phyloP scores from a whole-genome alignment of 371 early-diverging fungal species.

The Rhizopus microsporus region DNA sequence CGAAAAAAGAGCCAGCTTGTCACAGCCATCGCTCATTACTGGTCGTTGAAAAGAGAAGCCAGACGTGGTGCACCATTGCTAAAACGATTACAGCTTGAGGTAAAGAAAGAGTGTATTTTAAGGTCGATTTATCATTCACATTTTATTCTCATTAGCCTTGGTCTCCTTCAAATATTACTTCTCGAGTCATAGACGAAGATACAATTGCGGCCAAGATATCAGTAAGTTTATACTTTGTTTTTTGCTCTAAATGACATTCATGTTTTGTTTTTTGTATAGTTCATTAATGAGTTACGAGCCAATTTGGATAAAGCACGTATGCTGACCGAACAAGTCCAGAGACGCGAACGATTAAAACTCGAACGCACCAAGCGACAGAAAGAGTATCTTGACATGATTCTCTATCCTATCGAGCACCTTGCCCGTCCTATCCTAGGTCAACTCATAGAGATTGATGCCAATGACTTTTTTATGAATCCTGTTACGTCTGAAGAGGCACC shows the following conservation, averaged over 20 bases:
- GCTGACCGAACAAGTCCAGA: constrained; percentile 81
- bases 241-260: too few relatives aligned
- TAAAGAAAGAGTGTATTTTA: constrained; percentile 20
- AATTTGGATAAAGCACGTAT: constrained; percentile 86
- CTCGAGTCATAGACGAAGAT: constrained; percentile 48
- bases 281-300: constrained; percentile 60
- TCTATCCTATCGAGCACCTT: constrained; percentile 75
- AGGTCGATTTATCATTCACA: neutral
- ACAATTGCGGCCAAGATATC: too few relatives aligned
- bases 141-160: constrained; percentile 70
- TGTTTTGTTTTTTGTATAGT: constrained; percentile 13
- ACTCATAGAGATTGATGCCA: constrained; percentile 62
- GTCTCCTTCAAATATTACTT: constrained; percentile 77
- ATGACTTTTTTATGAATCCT: constrained; percentile 58
- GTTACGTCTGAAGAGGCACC: constrained; percentile 77
- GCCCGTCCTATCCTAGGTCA: constrained; percentile 65
- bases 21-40: constrained; percentile 79
- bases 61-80: constrained; percentile 92
- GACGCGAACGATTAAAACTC: constrained; percentile 85
- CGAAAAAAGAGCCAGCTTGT: constrained; percentile 61
- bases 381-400: constrained; percentile 64
- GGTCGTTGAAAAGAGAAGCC: constrained; percentile 90
- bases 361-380: constrained; percentile 58
- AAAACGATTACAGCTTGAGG: constrained; percentile 92
- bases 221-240: too few relatives aligned